Conservation (phyloP, 2,329 filamentous ascomycete species). For the Trichoderma afroharzianum region DNA sequence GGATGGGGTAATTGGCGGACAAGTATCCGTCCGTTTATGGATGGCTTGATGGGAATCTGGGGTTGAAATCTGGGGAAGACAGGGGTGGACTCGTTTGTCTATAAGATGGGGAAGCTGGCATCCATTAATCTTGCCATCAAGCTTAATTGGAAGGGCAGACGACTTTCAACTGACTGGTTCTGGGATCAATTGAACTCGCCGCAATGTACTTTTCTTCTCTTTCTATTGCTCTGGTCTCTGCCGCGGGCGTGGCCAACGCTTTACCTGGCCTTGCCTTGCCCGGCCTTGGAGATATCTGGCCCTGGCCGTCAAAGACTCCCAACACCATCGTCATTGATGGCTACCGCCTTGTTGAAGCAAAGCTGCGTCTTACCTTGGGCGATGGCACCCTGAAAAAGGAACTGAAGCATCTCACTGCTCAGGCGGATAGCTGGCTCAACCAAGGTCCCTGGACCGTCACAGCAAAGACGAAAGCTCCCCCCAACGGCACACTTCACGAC, state of each 20-base stretch:
- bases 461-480: slow-evolving; percentile 5
- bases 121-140: neutral
- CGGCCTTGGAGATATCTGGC: neutral
- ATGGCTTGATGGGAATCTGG: neutral
- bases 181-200: neutral
- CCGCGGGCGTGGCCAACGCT: neutral
- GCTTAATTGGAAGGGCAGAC: neutral
- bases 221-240: neutral
- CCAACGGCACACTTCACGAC: slow-evolving; percentile 18
- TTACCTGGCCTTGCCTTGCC: neutral
- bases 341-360: slow-evolving; percentile 11
- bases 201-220: slow-evolving; percentile 1
- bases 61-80: slow-evolving; percentile 10
- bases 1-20: neutral
- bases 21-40: neutral
- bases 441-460: slow-evolving; percentile 28
- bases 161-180: neutral
- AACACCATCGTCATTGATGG: slow-evolving; percentile 17
- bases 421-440: slow-evolving; percentile 23
- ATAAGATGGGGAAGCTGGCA: neutral
- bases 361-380: neutral
- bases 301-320: neutral
- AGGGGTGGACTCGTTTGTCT: neutral
- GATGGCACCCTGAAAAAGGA: neutral
- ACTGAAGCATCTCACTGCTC: slow-evolving; percentile 19